Percentiles rank a stretch among this genome's conserved stretches.
Conservation (phyloP, 1,139 yeast genomes). For the Nakaseomyces sp. region DNA sequence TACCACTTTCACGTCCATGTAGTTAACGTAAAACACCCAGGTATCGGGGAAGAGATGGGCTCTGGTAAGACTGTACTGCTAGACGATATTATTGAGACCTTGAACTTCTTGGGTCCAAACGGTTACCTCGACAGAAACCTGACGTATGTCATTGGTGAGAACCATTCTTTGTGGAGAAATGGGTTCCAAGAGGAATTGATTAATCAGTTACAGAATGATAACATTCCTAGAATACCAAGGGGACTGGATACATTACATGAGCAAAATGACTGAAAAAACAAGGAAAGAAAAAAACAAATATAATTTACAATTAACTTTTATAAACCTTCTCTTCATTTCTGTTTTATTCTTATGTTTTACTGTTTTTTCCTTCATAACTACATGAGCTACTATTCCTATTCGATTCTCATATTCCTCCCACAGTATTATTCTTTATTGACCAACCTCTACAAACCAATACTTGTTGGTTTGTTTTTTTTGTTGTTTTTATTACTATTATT, state of each 20-base stretch:
- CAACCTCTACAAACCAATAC: no score
- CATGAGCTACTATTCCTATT: background rate
- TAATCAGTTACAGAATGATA: slow-evolving; percentile 23
- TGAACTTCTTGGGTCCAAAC: slow-evolving; percentile 43
- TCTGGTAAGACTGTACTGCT: slow-evolving; percentile 77
- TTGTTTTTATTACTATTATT: no score
- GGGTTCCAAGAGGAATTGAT: slow-evolving; percentile 24
- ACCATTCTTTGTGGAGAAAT: slow-evolving; percentile 63
- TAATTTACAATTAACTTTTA: background rate
- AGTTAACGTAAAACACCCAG: slow-evolving; percentile 67
- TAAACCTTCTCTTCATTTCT: background rate
- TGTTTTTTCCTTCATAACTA: background rate
- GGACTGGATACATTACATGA: background rate
- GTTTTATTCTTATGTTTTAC: background rate
- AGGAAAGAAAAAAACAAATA: background rate
- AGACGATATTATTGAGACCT: slow-evolving; percentile 72
- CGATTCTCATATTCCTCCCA: background rate
- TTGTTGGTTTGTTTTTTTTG: no score
- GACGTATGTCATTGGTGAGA: slow-evolving; percentile 61
- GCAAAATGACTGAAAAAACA: background rate
- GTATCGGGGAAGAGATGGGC: slow-evolving; percentile 60
- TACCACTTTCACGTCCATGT: slow-evolving; percentile 91
- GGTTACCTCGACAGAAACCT: slow-evolving; percentile 44
- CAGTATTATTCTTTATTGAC: background rate
- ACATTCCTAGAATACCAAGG: slow-evolving; percentile 18